Evolutionary conservation across 2,329 filamentous ascomycete species (phyloP).

Genomic region (Sarocladium strictum): DNA sequence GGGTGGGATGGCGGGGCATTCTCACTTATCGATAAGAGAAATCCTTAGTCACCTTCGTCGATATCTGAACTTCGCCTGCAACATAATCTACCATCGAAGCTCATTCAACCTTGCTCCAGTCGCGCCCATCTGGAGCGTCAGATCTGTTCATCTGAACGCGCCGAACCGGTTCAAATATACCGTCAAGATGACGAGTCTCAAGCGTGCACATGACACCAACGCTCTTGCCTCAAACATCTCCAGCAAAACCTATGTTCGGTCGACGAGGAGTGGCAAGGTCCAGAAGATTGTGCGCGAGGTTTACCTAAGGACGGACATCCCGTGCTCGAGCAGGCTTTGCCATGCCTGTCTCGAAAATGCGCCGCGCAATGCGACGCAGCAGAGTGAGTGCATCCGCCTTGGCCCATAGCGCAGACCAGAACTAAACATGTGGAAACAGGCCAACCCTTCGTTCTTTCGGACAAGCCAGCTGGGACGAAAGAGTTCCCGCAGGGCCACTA

Average conservation of each 20-base stretch:
- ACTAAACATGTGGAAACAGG: slow-evolving; percentile 40
- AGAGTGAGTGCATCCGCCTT: slow-evolving; percentile 46
- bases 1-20: slow-evolving; percentile 4
- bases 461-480: slow-evolving; percentile 78
- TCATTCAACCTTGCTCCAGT: not conserved
- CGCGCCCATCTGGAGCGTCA: not conserved
- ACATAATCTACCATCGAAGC: not conserved
- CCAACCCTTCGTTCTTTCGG: slow-evolving; percentile 79
- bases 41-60: slow-evolving; percentile 4
- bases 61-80: slow-evolving; percentile 4
- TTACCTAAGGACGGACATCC: slow-evolving; percentile 93
- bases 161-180: not conserved
- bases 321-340: slow-evolving; percentile 91
- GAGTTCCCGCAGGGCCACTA: slow-evolving; percentile 85
- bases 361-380: slow-evolving; percentile 71
- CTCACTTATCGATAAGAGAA: slow-evolving; percentile 5
- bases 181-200: slow-evolving; percentile 53
- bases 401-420: not conserved
- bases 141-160: not conserved
- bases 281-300: slow-evolving; percentile 98
- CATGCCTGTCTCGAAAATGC: slow-evolving; percentile 66
- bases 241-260: slow-evolving; percentile 93
- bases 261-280: slow-evolving; percentile 91
- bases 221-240: slow-evolving; percentile 68
- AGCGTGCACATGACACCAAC: slow-evolving; percentile 48